Evolutionary conservation across 2,329 filamentous ascomycete species (phyloP).

Genomic region (Tolypocladium album): DNA sequence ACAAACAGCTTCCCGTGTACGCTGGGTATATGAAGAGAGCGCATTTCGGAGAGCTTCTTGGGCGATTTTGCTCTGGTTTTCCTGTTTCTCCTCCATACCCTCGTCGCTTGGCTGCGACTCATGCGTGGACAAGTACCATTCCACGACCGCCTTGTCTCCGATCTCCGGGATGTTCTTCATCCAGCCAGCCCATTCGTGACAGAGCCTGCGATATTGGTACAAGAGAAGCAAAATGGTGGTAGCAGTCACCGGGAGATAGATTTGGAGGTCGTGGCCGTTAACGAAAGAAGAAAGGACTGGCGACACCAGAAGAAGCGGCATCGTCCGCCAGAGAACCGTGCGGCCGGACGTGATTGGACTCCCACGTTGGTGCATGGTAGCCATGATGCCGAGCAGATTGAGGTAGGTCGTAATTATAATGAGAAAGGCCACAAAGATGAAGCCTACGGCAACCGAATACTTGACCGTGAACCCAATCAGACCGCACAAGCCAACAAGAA

Average conservation of each 20-base stretch:
- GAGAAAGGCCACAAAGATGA: slow-evolving; percentile 50
- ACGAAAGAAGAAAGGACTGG: slow-evolving; percentile 44
- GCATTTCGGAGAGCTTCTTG: slow-evolving; percentile 22
- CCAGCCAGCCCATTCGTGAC: slow-evolving; percentile 50
- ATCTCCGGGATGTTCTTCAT: slow-evolving; percentile 36
- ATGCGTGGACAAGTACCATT: slow-evolving; percentile 31
- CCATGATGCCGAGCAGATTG: slow-evolving; percentile 41
- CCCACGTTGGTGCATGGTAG: slow-evolving; percentile 42
- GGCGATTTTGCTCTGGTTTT: slow-evolving; percentile 5
- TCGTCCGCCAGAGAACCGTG: slow-evolving; percentile 40
- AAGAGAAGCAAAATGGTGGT: slow-evolving; percentile 39
- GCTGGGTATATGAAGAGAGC: slow-evolving; percentile 16
- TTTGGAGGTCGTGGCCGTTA: slow-evolving; percentile 37
- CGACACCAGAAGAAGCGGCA: slow-evolving; percentile 45
- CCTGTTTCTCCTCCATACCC: slow-evolving; percentile 6
- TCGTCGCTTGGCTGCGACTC: slow-evolving; percentile 5
- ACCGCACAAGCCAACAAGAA: slow-evolving; percentile 29
- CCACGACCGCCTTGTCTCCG: slow-evolving; percentile 36
- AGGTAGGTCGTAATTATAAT: slow-evolving; percentile 48
- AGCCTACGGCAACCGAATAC: slow-evolving; percentile 29
- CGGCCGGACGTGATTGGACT: slow-evolving; percentile 47
- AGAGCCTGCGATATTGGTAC: slow-evolving; percentile 40
- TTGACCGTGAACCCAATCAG: slow-evolving; percentile 37
- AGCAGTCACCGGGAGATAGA: slow-evolving; percentile 46
- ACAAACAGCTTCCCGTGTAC: slow-evolving; percentile 1